phyloP scores from a whole-genome alignment of 495 filamentous ascomycete genomes.

The Glonium stellatum region DNA sequence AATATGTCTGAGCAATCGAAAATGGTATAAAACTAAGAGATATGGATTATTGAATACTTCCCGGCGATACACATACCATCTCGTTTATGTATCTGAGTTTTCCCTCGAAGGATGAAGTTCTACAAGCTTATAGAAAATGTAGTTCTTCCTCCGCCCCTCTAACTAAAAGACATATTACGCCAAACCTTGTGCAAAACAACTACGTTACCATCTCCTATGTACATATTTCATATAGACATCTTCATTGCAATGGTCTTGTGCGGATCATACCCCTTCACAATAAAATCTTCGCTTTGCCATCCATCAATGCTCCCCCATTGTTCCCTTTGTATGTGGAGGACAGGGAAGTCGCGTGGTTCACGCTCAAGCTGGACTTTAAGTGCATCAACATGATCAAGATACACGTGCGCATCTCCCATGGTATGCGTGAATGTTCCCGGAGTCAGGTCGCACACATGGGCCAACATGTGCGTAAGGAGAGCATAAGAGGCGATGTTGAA shows the following conservation, averaged over 20 bases:
- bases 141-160: too few species aligned
- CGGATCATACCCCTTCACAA: conserved; percentile 80
- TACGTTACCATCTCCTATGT: neutral
- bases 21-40: too few species aligned
- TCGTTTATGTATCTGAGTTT: too few species aligned
- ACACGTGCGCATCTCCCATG: conserved; percentile 96
- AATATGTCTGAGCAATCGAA: too few species aligned
- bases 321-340: conserved; percentile 59
- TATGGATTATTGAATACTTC: too few species aligned
- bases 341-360: conserved; percentile 76
- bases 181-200: neutral
- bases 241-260: conserved; percentile 92
- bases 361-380: conserved; percentile 70
- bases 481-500: conserved; percentile 97
- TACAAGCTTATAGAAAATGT: too few species aligned
- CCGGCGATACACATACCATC: too few species aligned
- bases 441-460: conserved; percentile 72
- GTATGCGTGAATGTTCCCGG: conserved; percentile 82
- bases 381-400: conserved; percentile 86
- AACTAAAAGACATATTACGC: neutral
- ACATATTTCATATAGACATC: conserved; percentile 70
- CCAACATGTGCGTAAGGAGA: conserved; percentile 87
- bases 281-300: conserved; percentile 83
- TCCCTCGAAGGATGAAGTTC: too few species aligned
- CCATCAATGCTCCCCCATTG: conserved; percentile 68